These are phyloP conservation scores for Plasmodium vinckei DNA, from an alignment of 169 alveolate genomes.

Conservation along the genomic window DNA sequence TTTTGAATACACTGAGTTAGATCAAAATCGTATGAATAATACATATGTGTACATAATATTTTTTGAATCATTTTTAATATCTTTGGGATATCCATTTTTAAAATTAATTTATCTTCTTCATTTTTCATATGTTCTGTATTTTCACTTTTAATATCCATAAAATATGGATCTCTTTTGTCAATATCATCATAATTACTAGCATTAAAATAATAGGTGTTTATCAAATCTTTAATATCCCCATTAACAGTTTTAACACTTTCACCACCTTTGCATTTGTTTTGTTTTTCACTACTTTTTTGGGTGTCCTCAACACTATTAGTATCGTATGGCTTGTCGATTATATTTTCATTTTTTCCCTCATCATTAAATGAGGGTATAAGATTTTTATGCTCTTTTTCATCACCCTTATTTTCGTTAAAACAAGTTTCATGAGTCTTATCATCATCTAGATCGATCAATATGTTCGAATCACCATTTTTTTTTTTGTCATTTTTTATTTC, in stretches of 20 bases:
- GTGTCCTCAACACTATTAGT: background rate
- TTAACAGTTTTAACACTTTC: background rate
- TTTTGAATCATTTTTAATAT: slow-evolving; percentile 62
- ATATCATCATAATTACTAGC: background rate
- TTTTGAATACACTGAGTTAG: slow-evolving; percentile 73
- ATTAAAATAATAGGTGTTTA: slow-evolving; percentile 42
- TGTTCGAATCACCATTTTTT: no score
- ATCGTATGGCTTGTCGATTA: background rate
- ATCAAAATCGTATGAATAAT: slow-evolving; percentile 70
- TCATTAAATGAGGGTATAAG: no score
- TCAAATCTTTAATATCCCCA: slow-evolving; percentile 34
- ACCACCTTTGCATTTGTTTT: background rate
- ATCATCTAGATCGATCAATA: no score
- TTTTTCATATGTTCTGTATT: slow-evolving; percentile 20
- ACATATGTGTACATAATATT: slow-evolving; percentile 43
- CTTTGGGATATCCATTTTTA: slow-evolving; percentile 62
- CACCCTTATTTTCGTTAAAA: no score
- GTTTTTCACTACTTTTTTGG: background rate
- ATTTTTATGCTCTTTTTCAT: no score
- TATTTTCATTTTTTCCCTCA: no score
- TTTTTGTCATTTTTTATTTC: no score
- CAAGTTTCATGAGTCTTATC: no score
- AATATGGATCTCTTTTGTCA: slow-evolving; percentile 36
- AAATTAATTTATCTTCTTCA: slow-evolving; percentile 45
- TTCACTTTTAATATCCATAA: slow-evolving; percentile 11